Conservation (phyloP, 2,329 filamentous ascomycete species). For the Lecanicillium sp. region DNA sequence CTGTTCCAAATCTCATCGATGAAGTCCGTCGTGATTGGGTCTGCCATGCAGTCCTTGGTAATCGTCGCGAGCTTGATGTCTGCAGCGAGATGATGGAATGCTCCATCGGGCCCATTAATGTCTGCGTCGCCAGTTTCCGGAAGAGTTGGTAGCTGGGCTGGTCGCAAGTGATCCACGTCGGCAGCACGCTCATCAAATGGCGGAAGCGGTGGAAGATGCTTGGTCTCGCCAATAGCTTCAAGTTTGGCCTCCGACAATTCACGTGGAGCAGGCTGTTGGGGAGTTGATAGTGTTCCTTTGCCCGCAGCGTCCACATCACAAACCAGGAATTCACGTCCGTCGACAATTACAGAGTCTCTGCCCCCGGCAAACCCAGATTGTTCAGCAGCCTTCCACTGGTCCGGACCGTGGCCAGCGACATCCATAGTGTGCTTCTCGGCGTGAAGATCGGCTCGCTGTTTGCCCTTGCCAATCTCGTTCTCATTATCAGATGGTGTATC, state of each 20-base stretch:
- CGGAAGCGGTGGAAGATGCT: constrained; percentile 52
- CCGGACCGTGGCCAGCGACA: constrained; percentile 69
- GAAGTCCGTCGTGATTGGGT: constrained; percentile 77
- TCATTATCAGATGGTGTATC: constrained; percentile 12
- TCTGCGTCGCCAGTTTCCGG: constrained; percentile 72
- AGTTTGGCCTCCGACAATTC: constrained; percentile 28
- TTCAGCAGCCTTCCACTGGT: constrained; percentile 66
- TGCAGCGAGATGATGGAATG: constrained; percentile 49
- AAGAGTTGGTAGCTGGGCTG: constrained; percentile 64
- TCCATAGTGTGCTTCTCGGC: constrained; percentile 41
- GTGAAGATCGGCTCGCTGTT: constrained; percentile 20
- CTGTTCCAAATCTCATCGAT: constrained; percentile 83
- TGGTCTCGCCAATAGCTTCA: constrained; percentile 35
- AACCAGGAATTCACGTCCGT: constrained; percentile 66
- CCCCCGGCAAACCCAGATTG: constrained; percentile 54
- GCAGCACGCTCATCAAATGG: constrained; percentile 54
- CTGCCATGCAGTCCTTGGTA: constrained; percentile 88
- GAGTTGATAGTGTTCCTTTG: constrained; percentile 50
- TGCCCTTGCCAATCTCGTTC: constrained; percentile 23
- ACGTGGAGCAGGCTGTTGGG: constrained; percentile 36
- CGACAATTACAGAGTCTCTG: constrained; percentile 64
- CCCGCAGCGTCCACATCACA: constrained; percentile 58
- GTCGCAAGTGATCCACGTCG: constrained; percentile 59
- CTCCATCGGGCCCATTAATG: constrained; percentile 63
- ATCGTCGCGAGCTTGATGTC: constrained; percentile 71